Conservation (phyloP, 1,284 basidiomycete genomes). For the Melanopsichium pennsylvanicum region DNA sequence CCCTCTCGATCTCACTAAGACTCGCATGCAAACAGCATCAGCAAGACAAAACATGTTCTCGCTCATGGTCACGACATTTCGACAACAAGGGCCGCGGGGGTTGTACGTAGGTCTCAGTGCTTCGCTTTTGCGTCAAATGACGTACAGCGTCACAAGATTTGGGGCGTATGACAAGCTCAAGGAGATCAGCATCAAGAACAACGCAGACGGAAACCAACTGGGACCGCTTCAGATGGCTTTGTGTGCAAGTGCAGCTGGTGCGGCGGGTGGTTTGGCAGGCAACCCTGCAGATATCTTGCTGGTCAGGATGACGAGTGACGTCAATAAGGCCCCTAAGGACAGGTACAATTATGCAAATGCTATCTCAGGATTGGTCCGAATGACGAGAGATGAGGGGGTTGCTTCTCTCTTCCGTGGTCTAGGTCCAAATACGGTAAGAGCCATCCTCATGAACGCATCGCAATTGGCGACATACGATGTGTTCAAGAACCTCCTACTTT, state of each 20-base stretch:
- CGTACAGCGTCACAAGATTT: constrained; percentile 61
- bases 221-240: constrained; percentile 49
- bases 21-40: constrained; percentile 65
- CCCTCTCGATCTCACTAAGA: constrained; percentile 65
- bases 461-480: constrained; percentile 68
- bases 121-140: constrained; percentile 62
- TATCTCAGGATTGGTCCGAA: constrained; percentile 67
- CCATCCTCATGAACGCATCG: constrained; percentile 69
- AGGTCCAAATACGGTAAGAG: constrained; percentile 69
- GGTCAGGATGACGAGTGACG: constrained; percentile 67
- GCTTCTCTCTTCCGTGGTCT: constrained; percentile 68
- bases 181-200: constrained; percentile 20
- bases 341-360: constrained; percentile 67
- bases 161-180: constrained; percentile 63
- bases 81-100: constrained; percentile 48
- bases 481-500: constrained; percentile 69
- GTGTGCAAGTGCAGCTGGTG: constrained; percentile 56
- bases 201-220: constrained; percentile 22
- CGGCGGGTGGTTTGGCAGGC: constrained; percentile 59
- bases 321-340: constrained; percentile 58
- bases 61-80: constrained; percentile 47
- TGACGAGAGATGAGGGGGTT: constrained; percentile 68
- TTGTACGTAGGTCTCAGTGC: constrained; percentile 62
- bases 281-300: constrained; percentile 70
- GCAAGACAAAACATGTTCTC: constrained; percentile 48